These are phyloP conservation scores for Metarhizium sp. DNA, from an alignment of 2,329 filamentous ascomycete genomes.

Conservation along the genomic window DNA sequence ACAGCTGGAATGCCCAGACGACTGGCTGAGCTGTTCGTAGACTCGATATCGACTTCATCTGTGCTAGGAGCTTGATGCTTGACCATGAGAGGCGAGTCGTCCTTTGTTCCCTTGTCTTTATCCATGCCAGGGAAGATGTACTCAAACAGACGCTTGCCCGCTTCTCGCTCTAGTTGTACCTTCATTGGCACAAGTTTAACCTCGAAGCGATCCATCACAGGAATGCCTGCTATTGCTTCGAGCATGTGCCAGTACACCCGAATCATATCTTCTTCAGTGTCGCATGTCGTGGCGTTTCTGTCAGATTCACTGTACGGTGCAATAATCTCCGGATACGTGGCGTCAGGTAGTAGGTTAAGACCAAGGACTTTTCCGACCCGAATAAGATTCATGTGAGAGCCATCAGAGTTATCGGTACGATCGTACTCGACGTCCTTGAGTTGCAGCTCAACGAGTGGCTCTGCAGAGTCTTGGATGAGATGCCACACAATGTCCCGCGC, in stretches of 20 bases:
- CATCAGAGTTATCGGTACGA: constrained; percentile 92
- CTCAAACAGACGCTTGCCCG: constrained; percentile 88
- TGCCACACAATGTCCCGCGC: constrained; percentile 97
- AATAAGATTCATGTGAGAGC: constrained; percentile 87
- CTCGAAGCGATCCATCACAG: constrained; percentile 94
- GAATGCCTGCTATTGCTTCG: constrained; percentile 94
- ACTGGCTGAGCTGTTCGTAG: constrained; percentile 27
- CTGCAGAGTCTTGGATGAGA: constrained; percentile 75
- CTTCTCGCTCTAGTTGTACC: constrained; percentile 85
- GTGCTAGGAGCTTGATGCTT: constrained; percentile 27
- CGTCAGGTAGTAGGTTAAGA: constrained; percentile 80
- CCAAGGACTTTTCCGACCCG: constrained; percentile 83
- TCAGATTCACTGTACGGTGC: constrained; percentile 72
- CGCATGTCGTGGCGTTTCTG: constrained; percentile 29
- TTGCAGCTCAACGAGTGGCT: constrained; percentile 88
- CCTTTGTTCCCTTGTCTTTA: constrained; percentile 41
- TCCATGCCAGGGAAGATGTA: constrained; percentile 91
- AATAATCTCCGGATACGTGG: constrained; percentile 93
- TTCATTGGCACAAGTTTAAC: constrained; percentile 88
- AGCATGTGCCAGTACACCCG: constrained; percentile 97
- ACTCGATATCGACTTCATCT: constrained; percentile 41
- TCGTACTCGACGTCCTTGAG: constrained; percentile 86
- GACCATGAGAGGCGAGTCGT: constrained; percentile 51
- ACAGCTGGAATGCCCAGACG: constrained; percentile 25
- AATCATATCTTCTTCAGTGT: constrained; percentile 64